Evolutionary conservation across 164 flowering plant genomes (phyloP), one percentile per base, ranked within the genome.

Genomic region (Liquidambar formosana): DNA sequence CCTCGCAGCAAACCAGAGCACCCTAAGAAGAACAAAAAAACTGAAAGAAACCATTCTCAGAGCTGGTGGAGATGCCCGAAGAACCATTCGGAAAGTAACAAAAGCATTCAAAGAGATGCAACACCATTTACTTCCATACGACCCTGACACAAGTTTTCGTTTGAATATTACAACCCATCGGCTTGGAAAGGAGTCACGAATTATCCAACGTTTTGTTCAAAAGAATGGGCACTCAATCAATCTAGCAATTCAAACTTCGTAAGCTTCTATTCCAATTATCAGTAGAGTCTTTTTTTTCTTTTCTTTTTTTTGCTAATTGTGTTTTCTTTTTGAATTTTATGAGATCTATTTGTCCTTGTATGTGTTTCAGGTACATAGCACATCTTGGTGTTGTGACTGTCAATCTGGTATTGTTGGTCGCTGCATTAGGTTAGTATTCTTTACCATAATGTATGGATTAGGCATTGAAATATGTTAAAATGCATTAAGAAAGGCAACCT

Each of bases 41-140:
- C 22, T 87, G 64, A 72, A 80, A 54, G 67, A 75, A 38, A 75
- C 78, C 12, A 33, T 87, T 16, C 18, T 77, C n/a, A 66, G 70
- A 23, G 75, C 77, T 1, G 80, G 77, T 0, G 58, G 33, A 19
- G 78, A 82, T 41, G 81, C 79, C 45, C 76, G 52, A 9, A 52
- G 16, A 19, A 74, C 67, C 18, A 79, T 87, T 4, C 49, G 56
- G 9, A 74, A 60, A 45, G 77, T 80, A 8, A 69, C 76, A 4
- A 57, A 48, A 8, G 76, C 76, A 2, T 27, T 85, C 80, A 63
- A 57, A 1, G 47, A 70, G 3, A 83, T 85, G 69, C 82, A 75
- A 38, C 16, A 27, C 6, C 66, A 77, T 53, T 60, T 87, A 53
- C 63, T 66, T 53, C 87, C 85, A 6, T 87, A 85, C 45, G 81